These are phyloP conservation scores for Isoetes engelmannii DNA, from an alignment of 83 land plant species.

Conservation along the genomic window DNA sequence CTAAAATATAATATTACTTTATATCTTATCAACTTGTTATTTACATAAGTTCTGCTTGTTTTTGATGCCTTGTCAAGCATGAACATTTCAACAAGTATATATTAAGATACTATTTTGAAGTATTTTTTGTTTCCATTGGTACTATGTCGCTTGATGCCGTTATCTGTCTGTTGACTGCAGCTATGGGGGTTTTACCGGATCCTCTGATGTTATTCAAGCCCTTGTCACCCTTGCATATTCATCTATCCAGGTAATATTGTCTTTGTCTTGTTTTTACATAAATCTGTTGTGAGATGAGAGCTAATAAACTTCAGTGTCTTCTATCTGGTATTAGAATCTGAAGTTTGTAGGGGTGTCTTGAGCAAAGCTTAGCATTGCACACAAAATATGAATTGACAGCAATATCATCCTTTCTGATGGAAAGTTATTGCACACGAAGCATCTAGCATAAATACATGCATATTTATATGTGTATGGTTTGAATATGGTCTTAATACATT, in stretches of 20 bases:
- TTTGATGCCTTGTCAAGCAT: background rate
- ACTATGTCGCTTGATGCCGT: background rate
- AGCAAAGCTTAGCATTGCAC: too few relatives aligned
- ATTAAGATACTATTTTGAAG: background rate
- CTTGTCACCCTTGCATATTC: conserved; percentile 30
- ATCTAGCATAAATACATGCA: too few relatives aligned
- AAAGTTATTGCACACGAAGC: too few relatives aligned
- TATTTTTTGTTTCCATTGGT: too few relatives aligned
- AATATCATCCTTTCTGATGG: too few relatives aligned
- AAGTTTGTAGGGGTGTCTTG: too few relatives aligned
- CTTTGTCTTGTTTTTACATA: too few relatives aligned
- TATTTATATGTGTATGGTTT: background rate
- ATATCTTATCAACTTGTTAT: background rate
- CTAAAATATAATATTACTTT: background rate
- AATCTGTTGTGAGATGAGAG: too few relatives aligned
- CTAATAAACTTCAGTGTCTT: too few relatives aligned
- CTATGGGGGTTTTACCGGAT: conserved; percentile 32
- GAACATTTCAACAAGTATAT: background rate
- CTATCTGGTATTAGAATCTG: too few relatives aligned
- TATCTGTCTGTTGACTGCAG: conserved; percentile 17
- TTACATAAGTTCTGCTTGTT: background rate
- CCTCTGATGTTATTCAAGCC: conserved; percentile 38
- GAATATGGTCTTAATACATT: background rate
- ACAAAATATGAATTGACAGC: too few relatives aligned
- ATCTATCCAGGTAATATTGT: too few relatives aligned